Base-by-base conservation (phyloP, 495 filamentous ascomycete species). In the Niebla homalea region DNA sequence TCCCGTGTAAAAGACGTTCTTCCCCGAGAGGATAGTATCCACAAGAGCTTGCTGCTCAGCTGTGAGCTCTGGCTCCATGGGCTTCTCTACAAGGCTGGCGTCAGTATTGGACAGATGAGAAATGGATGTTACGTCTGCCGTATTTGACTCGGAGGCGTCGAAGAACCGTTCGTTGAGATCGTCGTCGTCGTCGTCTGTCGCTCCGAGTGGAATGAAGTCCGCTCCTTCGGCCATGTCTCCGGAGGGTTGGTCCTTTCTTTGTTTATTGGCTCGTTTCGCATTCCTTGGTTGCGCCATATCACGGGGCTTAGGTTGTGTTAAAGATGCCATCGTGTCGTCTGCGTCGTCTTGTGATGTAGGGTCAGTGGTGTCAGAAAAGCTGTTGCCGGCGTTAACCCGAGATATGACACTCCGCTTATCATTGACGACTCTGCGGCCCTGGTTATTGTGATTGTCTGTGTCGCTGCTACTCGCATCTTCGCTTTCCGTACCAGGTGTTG, bases 1-100 rank as follows among this genome's bases (percentile, higher is more conserved):
- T 10, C 79, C 79, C 0, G 78, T 81, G 54, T 75, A 79, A 57
- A 81, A 83, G 8, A 81, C 72, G 44, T 83, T 83, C 12, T 51
- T 32, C 0, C 75, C 69, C 6, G 50, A 61, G 19, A 68, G 50
- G 12, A 76, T 75, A 6, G 75, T 57, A 2, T 72, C 56, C 2
- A 80, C 71, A 1, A 80, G 46, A 10, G 55, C 58, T 10, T 52
- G 53, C 50, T 81, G 76, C 52, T 77, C 74, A 7, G 58, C 54
- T 43, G 65, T 69, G 5, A 76, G 62, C 5, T 39, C 5, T 5
- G 55, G 62, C 38, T 60, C 55, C 14, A 32, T 12, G 7, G 29
- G 29, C 29, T 32, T 32, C 29, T 32, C 29, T 7, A 32, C 29
- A 32, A 32, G 29, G 29, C 29, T 32, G 14, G 29, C 6, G 29